A percentile compares a stretch with the other conserved stretches of the same genome.
Conservation (phyloP, 1,284 basidiomycete genomes). For the Ceratobasidium papillatum region DNA sequence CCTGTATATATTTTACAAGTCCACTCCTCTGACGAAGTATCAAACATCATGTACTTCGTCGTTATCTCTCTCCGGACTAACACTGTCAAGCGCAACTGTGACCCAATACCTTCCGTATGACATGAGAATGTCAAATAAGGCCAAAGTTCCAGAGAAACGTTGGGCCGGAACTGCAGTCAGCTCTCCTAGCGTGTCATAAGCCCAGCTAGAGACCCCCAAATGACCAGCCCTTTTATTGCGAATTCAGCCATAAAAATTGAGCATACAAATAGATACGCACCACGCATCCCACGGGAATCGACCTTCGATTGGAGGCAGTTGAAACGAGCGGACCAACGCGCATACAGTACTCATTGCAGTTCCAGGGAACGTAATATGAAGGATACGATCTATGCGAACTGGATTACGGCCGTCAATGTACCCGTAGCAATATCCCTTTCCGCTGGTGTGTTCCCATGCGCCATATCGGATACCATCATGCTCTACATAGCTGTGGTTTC, state of each 20-base stretch:
- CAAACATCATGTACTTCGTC: too few relatives aligned
- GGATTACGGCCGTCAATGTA: conserved; percentile 3
- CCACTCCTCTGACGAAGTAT: too few relatives aligned
- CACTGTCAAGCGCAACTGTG: not conserved
- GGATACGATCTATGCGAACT: conserved; percentile 22
- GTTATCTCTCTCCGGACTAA: not conserved
- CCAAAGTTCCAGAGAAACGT: conserved; percentile 11
- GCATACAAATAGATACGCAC: not conserved
- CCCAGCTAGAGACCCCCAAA: conserved; percentile 17
- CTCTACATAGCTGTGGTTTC: conserved; percentile 33
- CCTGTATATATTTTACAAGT: too few relatives aligned
- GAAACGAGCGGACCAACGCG: not conserved
- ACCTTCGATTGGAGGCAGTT: not conserved
- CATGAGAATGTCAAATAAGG: conserved; percentile 10
- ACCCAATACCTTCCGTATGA: conserved; percentile 17
- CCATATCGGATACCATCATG: conserved; percentile 20
- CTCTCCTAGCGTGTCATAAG: not conserved
- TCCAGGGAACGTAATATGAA: not conserved
- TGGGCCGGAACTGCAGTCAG: not conserved
- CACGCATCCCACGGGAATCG: conserved; percentile 18
- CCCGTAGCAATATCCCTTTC: conserved; percentile 21
- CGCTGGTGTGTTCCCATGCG: not conserved
- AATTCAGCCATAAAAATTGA: not conserved
- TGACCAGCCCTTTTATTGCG: not conserved
- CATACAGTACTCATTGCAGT: not conserved